A percentile compares a stretch with the other conserved stretches of the same genome.
These are phyloP conservation scores for Sisymbrium altissimum DNA, from an alignment of 345 rosid genomes.

Conservation along the genomic window DNA sequence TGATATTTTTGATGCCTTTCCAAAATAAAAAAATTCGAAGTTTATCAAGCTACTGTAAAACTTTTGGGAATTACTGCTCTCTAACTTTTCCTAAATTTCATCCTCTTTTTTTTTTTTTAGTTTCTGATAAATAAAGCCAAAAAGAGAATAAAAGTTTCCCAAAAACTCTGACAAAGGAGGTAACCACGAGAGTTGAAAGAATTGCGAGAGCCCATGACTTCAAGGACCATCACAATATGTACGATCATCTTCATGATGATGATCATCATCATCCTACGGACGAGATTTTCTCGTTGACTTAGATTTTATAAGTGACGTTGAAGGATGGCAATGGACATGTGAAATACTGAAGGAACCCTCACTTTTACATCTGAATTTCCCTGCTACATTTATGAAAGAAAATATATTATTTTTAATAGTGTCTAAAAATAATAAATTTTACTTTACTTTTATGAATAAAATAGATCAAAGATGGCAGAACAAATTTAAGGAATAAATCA, in stretches of 20 bases:
- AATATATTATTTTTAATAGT: not conserved
- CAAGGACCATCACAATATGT: conserved; percentile 30
- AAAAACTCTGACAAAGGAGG: conserved; percentile 23
- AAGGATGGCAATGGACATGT: conserved; percentile 35
- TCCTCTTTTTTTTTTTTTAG: not conserved
- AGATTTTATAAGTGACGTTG: conserved; percentile 29
- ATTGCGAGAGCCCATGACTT: conserved; percentile 29
- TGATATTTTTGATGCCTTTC: not conserved
- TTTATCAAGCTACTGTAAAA: not conserved
- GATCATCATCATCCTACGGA: conserved; percentile 32
- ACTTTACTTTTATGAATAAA: not conserved
- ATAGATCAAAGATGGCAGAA: not conserved
- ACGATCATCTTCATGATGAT: conserved; percentile 23
- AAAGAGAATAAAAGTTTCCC: conserved; percentile 19
- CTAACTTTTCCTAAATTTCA: not conserved
- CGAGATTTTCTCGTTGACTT: conserved; percentile 35
- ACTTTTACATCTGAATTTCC: conserved; percentile 24
- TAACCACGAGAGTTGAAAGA: conserved; percentile 7
- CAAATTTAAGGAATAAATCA: not conserved
- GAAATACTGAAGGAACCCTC: conserved; percentile 29
- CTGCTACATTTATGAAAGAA: conserved; percentile 26
- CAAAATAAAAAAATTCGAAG: not conserved
- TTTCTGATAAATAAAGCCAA: conserved; percentile 12
- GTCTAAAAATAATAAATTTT: not conserved
- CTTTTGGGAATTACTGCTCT: not conserved